A percentile compares a stretch with the other conserved stretches of the same genome.
These are phyloP conservation scores for Cryphonectria naterciae DNA, from an alignment of 2,329 filamentous ascomycete species.

Conservation along the genomic window DNA sequence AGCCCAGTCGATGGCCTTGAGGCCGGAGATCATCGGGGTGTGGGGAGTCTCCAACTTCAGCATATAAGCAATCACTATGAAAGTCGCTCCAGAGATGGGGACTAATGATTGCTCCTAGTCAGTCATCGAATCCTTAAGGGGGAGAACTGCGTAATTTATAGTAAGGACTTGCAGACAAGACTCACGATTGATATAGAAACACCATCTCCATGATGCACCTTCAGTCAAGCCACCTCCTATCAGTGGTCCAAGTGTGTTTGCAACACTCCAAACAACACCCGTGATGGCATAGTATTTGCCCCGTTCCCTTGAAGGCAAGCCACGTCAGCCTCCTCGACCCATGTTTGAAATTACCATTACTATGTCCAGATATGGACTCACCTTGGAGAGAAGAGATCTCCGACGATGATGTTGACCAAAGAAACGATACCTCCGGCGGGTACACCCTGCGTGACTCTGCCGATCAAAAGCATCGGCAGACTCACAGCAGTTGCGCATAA, in stretches of 20 bases:
- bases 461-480: constrained; percentile 43
- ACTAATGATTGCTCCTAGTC: constrained; percentile 32
- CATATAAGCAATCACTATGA: constrained; percentile 60
- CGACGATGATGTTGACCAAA: constrained; percentile 43
- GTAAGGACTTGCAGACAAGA: background rate
- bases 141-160: background rate
- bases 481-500: constrained; percentile 40
- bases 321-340: background rate
- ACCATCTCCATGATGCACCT: constrained; percentile 34
- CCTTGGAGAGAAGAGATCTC: constrained; percentile 45
- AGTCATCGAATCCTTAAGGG: background rate
- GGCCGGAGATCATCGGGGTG: constrained; percentile 64
- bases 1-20: constrained; percentile 65
- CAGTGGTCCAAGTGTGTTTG: constrained; percentile 31
- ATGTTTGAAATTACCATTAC: background rate
- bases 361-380: constrained; percentile 31
- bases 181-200: constrained; percentile 34
- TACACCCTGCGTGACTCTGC: constrained; percentile 40
- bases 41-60: constrained; percentile 71
- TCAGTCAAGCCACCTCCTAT: constrained; percentile 34
- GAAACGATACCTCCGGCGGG: constrained; percentile 42
- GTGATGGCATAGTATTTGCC: constrained; percentile 31
- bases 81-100: constrained; percentile 44
- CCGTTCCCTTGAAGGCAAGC: constrained; percentile 23
- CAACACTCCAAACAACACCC: constrained; percentile 56